Percentiles rank a stretch among this genome's conserved stretches.
phyloP scores from a whole-genome alignment of 805 yeast genomes.

The Starmerella powellii region DNA sequence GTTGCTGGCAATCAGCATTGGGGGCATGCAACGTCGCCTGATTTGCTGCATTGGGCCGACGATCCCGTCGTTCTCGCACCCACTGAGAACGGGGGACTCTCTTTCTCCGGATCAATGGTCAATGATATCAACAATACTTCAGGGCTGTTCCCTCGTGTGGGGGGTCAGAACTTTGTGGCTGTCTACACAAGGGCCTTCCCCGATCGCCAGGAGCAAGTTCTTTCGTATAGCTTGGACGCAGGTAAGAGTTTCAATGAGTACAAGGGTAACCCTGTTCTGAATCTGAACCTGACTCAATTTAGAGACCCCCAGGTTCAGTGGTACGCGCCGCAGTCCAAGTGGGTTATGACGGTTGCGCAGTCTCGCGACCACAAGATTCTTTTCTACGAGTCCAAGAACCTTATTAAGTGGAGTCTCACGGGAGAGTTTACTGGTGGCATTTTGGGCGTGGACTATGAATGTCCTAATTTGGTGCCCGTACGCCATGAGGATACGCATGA shows the following conservation, averaged over 20 bases:
- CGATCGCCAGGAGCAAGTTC: constrained; percentile 27
- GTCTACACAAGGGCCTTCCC: constrained; percentile 29
- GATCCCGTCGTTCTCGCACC: constrained; percentile 28
- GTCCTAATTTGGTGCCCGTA: constrained; percentile 32
- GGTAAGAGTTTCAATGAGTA: constrained; percentile 30
- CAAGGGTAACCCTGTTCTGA: constrained; percentile 29
- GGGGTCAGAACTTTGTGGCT: constrained; percentile 30
- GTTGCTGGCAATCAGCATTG: constrained; percentile 32
- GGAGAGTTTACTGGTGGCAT: constrained; percentile 15
- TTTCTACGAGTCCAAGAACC: constrained; percentile 18
- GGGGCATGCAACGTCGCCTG: constrained; percentile 35
- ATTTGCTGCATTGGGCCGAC: constrained; percentile 30
- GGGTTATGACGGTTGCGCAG: constrained; percentile 19
- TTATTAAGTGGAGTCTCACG: constrained; percentile 10
- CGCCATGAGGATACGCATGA: constrained; percentile 22
- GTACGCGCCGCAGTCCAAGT: constrained; percentile 9
- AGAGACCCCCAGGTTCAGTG: constrained; percentile 22
- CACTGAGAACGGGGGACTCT: constrained; percentile 25
- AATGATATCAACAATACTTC: constrained; percentile 32
- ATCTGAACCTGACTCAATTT: constrained; percentile 20
- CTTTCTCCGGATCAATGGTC: constrained; percentile 33
- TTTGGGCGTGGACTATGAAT: constrained; percentile 34
- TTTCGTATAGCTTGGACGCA: constrained; percentile 31
- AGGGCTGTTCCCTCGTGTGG: constrained; percentile 25
- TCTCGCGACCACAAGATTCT: constrained; percentile 17